These are phyloP conservation scores for Aspergillus bridgeri DNA, from an alignment of 495 filamentous ascomycete species.

Conservation along the genomic window DNA sequence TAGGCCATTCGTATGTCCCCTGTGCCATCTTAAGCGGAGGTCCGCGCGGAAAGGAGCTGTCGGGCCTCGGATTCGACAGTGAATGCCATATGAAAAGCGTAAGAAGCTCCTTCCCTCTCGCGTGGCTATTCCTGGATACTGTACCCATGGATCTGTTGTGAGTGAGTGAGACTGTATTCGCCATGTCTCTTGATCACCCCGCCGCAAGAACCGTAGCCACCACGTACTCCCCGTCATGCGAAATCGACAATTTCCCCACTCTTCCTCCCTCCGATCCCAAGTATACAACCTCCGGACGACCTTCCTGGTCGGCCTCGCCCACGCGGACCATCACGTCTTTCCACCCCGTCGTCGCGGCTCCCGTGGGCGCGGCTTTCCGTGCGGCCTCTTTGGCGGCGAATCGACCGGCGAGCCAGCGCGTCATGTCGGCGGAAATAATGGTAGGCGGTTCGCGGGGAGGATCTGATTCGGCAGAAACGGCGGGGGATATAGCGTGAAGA, in stretches of 20 bases:
- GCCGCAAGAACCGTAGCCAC: conserved; percentile 50
- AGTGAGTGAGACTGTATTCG: no score
- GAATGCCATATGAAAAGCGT: background rate
- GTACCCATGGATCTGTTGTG: background rate
- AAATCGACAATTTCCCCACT: conserved; percentile 47
- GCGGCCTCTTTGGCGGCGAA: conserved; percentile 50
- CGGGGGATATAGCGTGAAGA: background rate
- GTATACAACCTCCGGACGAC: conserved; percentile 42
- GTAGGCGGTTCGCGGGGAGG: conserved; percentile 12
- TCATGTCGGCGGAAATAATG: conserved; percentile 34
- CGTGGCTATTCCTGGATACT: background rate
- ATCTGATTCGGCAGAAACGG: conserved; percentile 6
- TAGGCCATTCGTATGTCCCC: background rate
- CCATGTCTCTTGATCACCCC: conserved; percentile 19
- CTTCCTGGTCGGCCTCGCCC: conserved; percentile 20
- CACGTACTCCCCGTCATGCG: conserved; percentile 60
- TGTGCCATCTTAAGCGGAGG: background rate
- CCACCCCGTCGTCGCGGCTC: conserved; percentile 39
- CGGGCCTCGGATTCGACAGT: background rate
- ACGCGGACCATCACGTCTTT: conserved; percentile 39
- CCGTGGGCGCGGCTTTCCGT: conserved; percentile 42
- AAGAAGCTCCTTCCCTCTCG: background rate
- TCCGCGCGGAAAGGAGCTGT: background rate
- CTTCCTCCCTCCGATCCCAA: conserved; percentile 25
- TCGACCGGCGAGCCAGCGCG: conserved; percentile 46